Evolutionary conservation across 176 grass and related monocot species (phyloP), one percentile per base, ranked within the genome.

Genomic region (Metroxylon sagu): DNA sequence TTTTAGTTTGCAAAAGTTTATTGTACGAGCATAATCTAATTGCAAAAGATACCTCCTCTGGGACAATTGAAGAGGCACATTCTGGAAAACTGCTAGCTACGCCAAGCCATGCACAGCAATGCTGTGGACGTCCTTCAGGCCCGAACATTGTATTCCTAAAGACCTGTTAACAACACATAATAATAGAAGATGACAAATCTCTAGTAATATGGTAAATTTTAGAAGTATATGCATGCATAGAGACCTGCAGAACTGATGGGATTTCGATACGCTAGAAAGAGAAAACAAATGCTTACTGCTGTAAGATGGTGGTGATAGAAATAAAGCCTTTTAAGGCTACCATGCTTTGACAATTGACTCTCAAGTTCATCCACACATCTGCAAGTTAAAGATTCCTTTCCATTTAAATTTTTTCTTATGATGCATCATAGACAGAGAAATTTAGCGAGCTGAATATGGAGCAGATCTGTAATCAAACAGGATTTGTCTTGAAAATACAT

Each of bases 81-180:
- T 90, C 87, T 58, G 92, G 92, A 74, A 96, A 96, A 72, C 83
- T 88, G 76, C 92, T 90, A 73, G 92, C 92, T 62, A 89, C 87
- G 85, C 87, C 92, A 59, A 96, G 92, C 92, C 92, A 96, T 59
- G 92, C 83, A 65, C 92, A 96, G 64, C 92, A 96, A 71, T 96
- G 92, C 25, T 96, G 92, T 55, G 86, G 86, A 53, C 87, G 81
- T 48, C 92, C 92, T 85, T 96, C 92, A 8, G 92, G 92, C 59
- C 92, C 92, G 85, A 96, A 96, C 92, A 96, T 96, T 77, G 92
- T 96, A 67, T 96, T 96, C 70, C 92, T 79, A 77, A 96, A 96
- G 6, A 90, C 92, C 92, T 96, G 70, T 61, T 57, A 67, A 25
- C 25, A 84, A 43, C 67, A 35, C 49, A 19, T 54, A 66, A 6